A percentile compares a stretch with the other conserved stretches of the same genome.
Conservation (phyloP, 2,329 filamentous ascomycete species). For the Elsinoe perseae region DNA sequence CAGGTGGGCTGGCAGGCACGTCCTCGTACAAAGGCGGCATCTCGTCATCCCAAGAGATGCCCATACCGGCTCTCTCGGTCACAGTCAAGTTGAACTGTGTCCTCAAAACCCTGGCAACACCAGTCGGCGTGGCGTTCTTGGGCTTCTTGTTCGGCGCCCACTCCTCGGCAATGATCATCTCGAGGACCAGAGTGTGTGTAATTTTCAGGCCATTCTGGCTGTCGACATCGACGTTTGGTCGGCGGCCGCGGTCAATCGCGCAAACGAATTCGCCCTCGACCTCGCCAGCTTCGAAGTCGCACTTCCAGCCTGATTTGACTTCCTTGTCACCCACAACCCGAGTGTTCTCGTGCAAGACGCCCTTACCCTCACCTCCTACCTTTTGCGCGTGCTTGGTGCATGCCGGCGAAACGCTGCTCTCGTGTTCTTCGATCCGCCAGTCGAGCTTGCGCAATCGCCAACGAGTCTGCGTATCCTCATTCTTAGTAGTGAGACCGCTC, state of each 20-base stretch:
- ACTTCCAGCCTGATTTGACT: slow-evolving; percentile 85
- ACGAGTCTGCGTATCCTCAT: slow-evolving; percentile 61
- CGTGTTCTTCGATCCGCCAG: slow-evolving; percentile 86
- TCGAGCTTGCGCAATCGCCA: slow-evolving; percentile 88
- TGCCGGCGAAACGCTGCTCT: slow-evolving; percentile 69
- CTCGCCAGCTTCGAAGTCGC: slow-evolving; percentile 57
- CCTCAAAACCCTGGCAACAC: slow-evolving; percentile 79
- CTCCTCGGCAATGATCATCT: slow-evolving; percentile 91
- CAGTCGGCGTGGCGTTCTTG: slow-evolving; percentile 73
- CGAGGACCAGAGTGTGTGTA: slow-evolving; percentile 77
- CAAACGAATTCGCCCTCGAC: slow-evolving; percentile 75
- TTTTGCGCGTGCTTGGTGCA: slow-evolving; percentile 68
- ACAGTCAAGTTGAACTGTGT: slow-evolving; percentile 83
- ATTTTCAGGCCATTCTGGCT: slow-evolving; percentile 68
- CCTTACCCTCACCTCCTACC: slow-evolving; percentile 59
- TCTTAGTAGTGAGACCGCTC: slow-evolving; percentile 71
- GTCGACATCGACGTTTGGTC: slow-evolving; percentile 71
- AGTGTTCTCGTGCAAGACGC: slow-evolving; percentile 63
- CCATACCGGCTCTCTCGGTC: slow-evolving; percentile 76
- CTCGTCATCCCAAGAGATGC: slow-evolving; percentile 96
- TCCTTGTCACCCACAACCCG: slow-evolving; percentile 74
- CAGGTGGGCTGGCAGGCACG: slow-evolving; percentile 76
- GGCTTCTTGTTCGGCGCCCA: slow-evolving; percentile 63
- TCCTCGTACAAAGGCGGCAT: slow-evolving; percentile 89
- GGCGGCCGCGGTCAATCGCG: slow-evolving; percentile 51